These are phyloP conservation scores for Oryza glumipatula DNA, from an alignment of 176 grass and related monocot genomes.

Conservation along the genomic window DNA sequence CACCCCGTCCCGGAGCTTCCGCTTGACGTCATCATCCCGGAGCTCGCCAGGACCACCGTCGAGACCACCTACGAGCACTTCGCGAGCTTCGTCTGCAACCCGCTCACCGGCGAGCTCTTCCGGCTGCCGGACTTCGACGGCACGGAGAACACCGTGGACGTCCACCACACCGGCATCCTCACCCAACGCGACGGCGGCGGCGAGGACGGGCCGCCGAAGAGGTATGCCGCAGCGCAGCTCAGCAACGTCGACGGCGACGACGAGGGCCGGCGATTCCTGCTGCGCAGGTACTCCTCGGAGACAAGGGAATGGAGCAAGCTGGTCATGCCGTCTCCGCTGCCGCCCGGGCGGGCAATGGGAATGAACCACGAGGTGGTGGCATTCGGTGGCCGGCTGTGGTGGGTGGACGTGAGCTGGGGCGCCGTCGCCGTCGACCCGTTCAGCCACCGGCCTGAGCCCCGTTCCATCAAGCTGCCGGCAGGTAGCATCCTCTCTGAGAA, in stretches of 20 bases:
- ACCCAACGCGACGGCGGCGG: neutral
- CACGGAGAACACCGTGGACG: neutral
- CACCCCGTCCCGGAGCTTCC: neutral
- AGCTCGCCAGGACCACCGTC: neutral
- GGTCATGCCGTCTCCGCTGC: constrained; percentile 23
- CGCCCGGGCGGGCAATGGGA: neutral
- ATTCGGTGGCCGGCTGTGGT: neutral
- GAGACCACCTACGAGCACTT: neutral
- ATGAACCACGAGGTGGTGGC: constrained; percentile 13
- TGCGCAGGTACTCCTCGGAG: constrained; percentile 7
- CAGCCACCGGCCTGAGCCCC: neutral
- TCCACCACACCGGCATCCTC: constrained; percentile 10
- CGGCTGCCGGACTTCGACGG: constrained; percentile 9
- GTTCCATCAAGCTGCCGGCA: neutral
- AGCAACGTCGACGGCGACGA: neutral
- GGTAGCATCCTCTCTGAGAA: neutral
- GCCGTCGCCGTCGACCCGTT: too few relatives aligned
- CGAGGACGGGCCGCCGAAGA: neutral
- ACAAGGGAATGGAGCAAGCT: neutral
- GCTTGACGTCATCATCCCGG: neutral
- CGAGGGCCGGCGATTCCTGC: neutral
- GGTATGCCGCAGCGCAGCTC: constrained; percentile 2
- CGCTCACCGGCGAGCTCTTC: constrained; percentile 15
- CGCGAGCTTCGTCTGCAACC: constrained; percentile 26
- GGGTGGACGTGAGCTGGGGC: neutral